These are phyloP conservation scores for Camillea tinctor DNA, from an alignment of 2,329 filamentous ascomycete genomes.

Conservation along the genomic window DNA sequence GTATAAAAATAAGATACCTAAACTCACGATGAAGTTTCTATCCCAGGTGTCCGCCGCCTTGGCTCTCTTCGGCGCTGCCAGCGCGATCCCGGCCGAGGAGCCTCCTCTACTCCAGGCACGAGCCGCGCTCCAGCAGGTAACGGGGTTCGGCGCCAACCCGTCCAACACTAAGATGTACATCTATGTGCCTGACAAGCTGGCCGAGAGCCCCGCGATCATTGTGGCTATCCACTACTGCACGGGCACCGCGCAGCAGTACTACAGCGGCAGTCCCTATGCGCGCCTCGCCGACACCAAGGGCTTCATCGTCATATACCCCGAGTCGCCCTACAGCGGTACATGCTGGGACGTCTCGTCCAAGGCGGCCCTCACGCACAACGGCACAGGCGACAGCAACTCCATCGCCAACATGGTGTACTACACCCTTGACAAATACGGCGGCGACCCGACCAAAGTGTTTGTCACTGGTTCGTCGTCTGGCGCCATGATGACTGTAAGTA, in stretches of 20 bases:
- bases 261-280: conserved; percentile 47
- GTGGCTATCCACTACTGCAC: conserved; percentile 56
- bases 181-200: conserved; percentile 37
- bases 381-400: conserved; percentile 54
- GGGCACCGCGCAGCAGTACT: conserved; percentile 49
- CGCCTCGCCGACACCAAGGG: conserved; percentile 39
- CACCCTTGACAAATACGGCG: conserved; percentile 50
- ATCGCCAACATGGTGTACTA: conserved; percentile 61
- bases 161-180: conserved; percentile 46
- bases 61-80: background rate
- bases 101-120: background rate
- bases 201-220: conserved; percentile 44
- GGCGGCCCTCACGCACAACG: conserved; percentile 51
- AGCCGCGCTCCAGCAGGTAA: conserved; percentile 27
- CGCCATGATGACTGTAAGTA: conserved; percentile 48
- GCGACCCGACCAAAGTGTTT: conserved; percentile 50
- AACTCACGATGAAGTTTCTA: background rate
- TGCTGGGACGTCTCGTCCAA: conserved; percentile 52
- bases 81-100: background rate
- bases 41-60: background rate
- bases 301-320: conserved; percentile 54
- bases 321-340: conserved; percentile 47
- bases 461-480: conserved; percentile 50
- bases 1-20: background rate
- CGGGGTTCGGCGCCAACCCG: conserved; percentile 34